A percentile compares a stretch with the other conserved stretches of the same genome.
phyloP scores from a whole-genome alignment of 805 yeast species.

The Schwanniomyces pseudopolymorphus region DNA sequence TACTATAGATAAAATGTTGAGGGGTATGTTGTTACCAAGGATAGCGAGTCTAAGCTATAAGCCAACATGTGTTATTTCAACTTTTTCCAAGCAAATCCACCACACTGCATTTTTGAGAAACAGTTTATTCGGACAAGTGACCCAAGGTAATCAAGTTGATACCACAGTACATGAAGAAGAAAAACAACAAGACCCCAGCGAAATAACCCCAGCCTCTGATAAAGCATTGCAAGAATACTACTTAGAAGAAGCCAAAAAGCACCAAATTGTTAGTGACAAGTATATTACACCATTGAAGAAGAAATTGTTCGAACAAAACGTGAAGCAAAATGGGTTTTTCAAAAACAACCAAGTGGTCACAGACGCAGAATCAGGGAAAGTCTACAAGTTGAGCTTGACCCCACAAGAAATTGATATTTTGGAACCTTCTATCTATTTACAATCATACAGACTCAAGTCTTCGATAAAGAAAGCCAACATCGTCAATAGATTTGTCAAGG shows the following conservation, averaged over 20 bases:
- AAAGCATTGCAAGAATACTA: slow-evolving; percentile 47
- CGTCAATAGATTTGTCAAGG: slow-evolving; percentile 73
- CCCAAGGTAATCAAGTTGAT: slow-evolving; percentile 16
- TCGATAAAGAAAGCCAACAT: slow-evolving; percentile 85
- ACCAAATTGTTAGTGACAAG: slow-evolving; percentile 51
- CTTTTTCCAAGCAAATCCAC: slow-evolving; percentile 10
- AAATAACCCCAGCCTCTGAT: slow-evolving; percentile 30
- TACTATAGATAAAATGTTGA: neutral
- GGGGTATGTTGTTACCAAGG: neutral
- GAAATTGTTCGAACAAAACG: slow-evolving; percentile 60
- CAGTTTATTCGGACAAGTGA: slow-evolving; percentile 34
- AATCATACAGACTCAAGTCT: slow-evolving; percentile 81
- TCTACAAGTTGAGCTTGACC: slow-evolving; percentile 57
- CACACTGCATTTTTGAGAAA: slow-evolving; percentile 9
- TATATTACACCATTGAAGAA: slow-evolving; percentile 72
- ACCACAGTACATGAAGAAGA: slow-evolving; percentile 1
- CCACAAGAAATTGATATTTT: slow-evolving; percentile 69
- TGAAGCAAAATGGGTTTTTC: slow-evolving; percentile 64
- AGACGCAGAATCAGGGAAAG: slow-evolving; percentile 40
- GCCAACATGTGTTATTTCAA: neutral
- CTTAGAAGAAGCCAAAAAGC: slow-evolving; percentile 41
- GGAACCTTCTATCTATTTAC: slow-evolving; percentile 84
- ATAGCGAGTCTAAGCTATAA: neutral
- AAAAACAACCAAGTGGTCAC: slow-evolving; percentile 55
- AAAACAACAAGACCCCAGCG: slow-evolving; percentile 10